Base-by-base conservation (phyloP, 177 flowering plant genomes). In the Vitis hybrid region DNA sequence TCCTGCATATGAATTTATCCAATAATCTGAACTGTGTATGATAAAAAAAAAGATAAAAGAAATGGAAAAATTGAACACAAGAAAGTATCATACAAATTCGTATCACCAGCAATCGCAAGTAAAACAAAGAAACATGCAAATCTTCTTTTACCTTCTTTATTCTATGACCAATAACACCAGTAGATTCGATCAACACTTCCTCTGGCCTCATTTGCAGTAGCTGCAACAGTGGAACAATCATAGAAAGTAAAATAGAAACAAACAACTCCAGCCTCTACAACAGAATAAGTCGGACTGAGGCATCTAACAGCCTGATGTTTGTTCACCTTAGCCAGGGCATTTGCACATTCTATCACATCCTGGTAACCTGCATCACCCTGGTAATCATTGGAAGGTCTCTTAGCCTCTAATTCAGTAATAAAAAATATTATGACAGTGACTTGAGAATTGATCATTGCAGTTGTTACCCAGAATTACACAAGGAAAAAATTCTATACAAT, bases 351-450 rank as follows among this genome's bases (percentile, higher is more conserved):
- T 69, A 91, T 71, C 55, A 84, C 91, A 78, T 95, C 99, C 68
- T 90, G 85, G 72, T 90, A 95, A 69, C 99, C 99, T 64, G 89
- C 94, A 85, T 93, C 98, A 56, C 99, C 99, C 99, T 95, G 77
- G 22, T 70, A 64, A 71, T 64, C 65, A 70, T 56, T 56, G 68
- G 53, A 51, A 67, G 39, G 39, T 19, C 18, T 16, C 14, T 72
- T 66, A 70, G 68, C 65, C 62, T 49, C 10, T 57, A 19, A 52
- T 55, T 22, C 52, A 10, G 51, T 21, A 5, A 60, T 9, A 33
- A 53, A 53, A 53, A 3, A 39, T 9, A n/a, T 7, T 2, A 10
- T 29, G 55, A 31, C 4, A n/a, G 15, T 15, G 39, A 56, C 51
- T n/a, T 21, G 6, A 55, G 31, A 21, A 65, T 22, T 3, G n/a